These are phyloP conservation scores for Trypanosoma vivax DNA, from an alignment of 208 protist species.

Conservation along the genomic window DNA sequence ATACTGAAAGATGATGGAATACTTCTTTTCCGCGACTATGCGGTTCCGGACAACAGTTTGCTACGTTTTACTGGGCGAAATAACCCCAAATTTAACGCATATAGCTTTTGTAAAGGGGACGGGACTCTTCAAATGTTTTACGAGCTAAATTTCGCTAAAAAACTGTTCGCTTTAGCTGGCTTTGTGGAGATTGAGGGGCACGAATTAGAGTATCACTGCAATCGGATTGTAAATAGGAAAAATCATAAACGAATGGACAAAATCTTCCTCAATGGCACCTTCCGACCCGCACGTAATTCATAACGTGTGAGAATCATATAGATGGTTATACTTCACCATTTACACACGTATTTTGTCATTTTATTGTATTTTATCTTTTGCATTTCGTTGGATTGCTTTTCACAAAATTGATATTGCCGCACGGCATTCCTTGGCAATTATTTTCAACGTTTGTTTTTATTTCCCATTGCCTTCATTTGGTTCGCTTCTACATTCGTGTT, in stretches of 20 bases:
- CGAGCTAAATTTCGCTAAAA: constrained; percentile 31
- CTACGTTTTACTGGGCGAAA: constrained; percentile 62
- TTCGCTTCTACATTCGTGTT: neutral
- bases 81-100: constrained; percentile 7
- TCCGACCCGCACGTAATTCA: constrained; percentile 18
- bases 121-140: constrained; percentile 74
- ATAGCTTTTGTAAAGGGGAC: constrained; percentile 67
- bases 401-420: too few relatives aligned
- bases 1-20: constrained; percentile 43
- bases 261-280: constrained; percentile 78
- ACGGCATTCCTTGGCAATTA: neutral
- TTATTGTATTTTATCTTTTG: too few relatives aligned
- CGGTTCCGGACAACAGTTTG: constrained; percentile 70
- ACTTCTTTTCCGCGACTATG: constrained; percentile 73
- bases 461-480: neutral
- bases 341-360: neutral
- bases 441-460: neutral
- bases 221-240: constrained; percentile 76
- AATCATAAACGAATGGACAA: constrained; percentile 81
- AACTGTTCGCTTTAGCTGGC: constrained; percentile 37
- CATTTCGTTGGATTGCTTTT: too few relatives aligned
- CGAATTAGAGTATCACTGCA: constrained; percentile 66
- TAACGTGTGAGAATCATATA: neutral
- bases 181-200: constrained; percentile 33
- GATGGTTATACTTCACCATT: neutral